Base-by-base conservation (phyloP, 768 basidiomycete species). In the Pseudohyphozyma bogoriensis region DNA sequence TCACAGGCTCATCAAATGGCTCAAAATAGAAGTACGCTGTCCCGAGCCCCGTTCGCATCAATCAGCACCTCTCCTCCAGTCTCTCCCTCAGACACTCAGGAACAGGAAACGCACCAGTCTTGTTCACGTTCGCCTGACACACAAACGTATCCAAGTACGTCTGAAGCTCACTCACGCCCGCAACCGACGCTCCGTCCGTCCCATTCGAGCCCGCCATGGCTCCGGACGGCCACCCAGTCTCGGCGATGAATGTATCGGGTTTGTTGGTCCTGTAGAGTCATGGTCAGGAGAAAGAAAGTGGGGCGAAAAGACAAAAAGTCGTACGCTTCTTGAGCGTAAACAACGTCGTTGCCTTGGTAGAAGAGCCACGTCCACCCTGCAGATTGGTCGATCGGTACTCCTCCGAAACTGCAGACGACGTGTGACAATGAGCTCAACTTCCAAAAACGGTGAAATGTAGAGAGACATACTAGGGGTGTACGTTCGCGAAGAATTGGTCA, bases 201-300 rank as follows among this genome's bases (percentile, higher is more conserved):
- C 55, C 35, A 29, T 62, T 63, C 12, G 39, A 60, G 0, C 68
- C 68, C 37, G 68, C 70, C 68, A 71, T 68, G 13, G 69, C 65
- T 18, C 55, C 60, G 8, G 74, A 74, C 2, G 77, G 76, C 77
- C 76, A 78, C 3, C 77, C 77, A 22, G 91, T 95, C 78, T 99
- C 95, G 1, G 93, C 95, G 61, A 97, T 95, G 74, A 82, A 92
- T 80, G 89, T 84, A 47, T 77, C 71, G 0, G 91, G 89, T 6
- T 81, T 78, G 72, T 91, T 93, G n/a, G n/a, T n/a, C n/a, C n/a
- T n/a, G n/a, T n/a, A n/a, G n/a, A n/a, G n/a, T n/a, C n/a, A n/a
- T n/a, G n/a, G n/a, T n/a, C n/a, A n/a, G n/a, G n/a, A n/a, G n/a
- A n/a, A n/a, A n/a, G n/a, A n/a, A n/a, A n/a, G n/a, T n/a, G n/a